Evolutionary conservation across 177 flowering plant genomes (phyloP).

Genomic region (Vitis hybrid): DNA sequence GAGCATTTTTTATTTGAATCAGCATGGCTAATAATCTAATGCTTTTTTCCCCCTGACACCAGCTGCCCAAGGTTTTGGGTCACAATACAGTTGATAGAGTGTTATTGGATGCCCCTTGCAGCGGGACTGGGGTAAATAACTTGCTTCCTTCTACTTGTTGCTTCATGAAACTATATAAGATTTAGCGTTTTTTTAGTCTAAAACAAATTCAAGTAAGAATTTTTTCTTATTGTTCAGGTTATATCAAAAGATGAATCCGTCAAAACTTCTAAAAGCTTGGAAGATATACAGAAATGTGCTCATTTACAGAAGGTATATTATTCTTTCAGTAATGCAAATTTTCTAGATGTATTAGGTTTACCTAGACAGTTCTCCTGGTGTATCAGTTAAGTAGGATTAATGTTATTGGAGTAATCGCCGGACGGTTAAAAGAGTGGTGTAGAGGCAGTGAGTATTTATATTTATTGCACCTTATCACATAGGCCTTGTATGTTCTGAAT

Average conservation of each 20-base stretch:
- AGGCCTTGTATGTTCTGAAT: neutral
- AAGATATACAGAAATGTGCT: slow-evolving; percentile 78
- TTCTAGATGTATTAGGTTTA: neutral
- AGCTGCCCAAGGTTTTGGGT: slow-evolving; percentile 95
- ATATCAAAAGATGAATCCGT: slow-evolving; percentile 97
- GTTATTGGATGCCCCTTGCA: slow-evolving; percentile 97
- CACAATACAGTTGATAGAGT: slow-evolving; percentile 80
- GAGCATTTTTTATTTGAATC: neutral
- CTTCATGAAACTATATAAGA: no score
- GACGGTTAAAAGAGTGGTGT: neutral
- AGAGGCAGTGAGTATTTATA: neutral
- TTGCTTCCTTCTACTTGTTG: neutral
- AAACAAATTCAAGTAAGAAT: neutral
- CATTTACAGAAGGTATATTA: slow-evolving; percentile 78
- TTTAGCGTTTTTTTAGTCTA: no score
- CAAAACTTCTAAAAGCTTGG: slow-evolving; percentile 74
- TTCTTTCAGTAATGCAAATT: neutral
- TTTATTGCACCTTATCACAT: neutral
- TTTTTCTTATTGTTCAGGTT: slow-evolving; percentile 49
- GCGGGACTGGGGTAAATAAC: slow-evolving; percentile 91
- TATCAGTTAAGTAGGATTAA: neutral
- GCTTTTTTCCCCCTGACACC: slow-evolving; percentile 12
- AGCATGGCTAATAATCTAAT: neutral
- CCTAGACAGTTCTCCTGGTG: neutral
- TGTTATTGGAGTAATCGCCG: neutral